Base-by-base conservation (phyloP, 768 basidiomycete species). In the Kwoniella sp. region DNA sequence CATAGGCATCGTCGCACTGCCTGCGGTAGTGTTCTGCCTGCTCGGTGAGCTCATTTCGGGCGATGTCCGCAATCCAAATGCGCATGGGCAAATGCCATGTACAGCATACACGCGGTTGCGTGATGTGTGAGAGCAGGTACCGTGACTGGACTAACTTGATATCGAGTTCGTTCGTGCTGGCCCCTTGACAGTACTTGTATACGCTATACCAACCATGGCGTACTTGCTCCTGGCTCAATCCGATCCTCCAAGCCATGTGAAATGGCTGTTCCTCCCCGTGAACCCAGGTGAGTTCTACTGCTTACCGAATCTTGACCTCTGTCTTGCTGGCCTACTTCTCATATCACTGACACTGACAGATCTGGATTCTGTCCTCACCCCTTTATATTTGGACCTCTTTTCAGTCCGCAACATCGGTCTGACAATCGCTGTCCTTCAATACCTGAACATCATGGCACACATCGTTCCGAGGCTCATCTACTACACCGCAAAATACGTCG, bases 221-320 rank as follows among this genome's bases (percentile, higher is more conserved):
- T 69, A 69, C 30, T 59, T 69, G 4, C 55, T 65, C 17, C 54
- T 65, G 23, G 67, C 63, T 26, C 67, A 69, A 50, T 28, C 41
- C 4, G 54, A 65, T 34, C 30, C 58, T 2, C 67, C 67, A n/a
- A 9, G 17, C 9, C 48, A 55, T 12, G 54, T 55, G 0, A 37
- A 47, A 2, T 30, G 60, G 2, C 45, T 65, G 7, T 69, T 69
- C 50, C 47, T 65, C 5, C 63, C 58, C 4, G 29, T 65, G 15
- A 64, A 69, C 61, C 63, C 67, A 52, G 54, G 67, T 65, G 28
- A 28, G 57, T 55, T n/a, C n/a, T n/a, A n/a, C n/a, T n/a, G n/a
- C n/a, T n/a, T n/a, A n/a, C n/a, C n/a, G n/a, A n/a, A n/a, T n/a
- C n/a, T n/a, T n/a, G n/a, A n/a, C n/a, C n/a, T n/a, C n/a, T n/a